Evolutionary conservation across 139 green algal species (phyloP).

Genomic region (Chlamydomonas sp.): DNA sequence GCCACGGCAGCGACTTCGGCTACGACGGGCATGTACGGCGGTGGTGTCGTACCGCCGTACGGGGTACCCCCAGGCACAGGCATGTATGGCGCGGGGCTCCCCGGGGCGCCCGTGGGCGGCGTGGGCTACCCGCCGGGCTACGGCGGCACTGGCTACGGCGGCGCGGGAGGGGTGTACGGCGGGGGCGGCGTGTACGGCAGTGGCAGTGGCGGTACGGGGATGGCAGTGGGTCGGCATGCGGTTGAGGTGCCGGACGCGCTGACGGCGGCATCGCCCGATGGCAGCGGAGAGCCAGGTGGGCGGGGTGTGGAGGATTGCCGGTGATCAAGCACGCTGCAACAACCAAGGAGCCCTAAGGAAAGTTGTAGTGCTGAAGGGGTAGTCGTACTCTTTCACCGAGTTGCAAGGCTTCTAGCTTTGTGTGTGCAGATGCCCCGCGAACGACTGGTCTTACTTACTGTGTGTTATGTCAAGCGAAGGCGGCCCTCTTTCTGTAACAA

Average conservation of each 20-base stretch:
- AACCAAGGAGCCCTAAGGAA: too few species aligned
- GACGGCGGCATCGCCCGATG: constrained; percentile 21
- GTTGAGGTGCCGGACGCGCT: constrained; percentile 33
- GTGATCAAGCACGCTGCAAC: too few species aligned
- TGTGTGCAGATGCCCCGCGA: too few species aligned
- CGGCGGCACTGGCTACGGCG: neutral
- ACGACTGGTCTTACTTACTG: too few species aligned
- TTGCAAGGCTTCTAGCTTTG: too few species aligned
- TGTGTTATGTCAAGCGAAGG: too few species aligned
- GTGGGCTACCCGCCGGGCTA: neutral
- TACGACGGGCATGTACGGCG: neutral
- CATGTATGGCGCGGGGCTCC: neutral
- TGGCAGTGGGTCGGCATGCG: neutral
- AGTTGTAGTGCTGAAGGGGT: too few species aligned
- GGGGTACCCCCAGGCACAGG: too few species aligned
- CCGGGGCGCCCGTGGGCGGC: neutral
- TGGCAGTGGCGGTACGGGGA: neutral
- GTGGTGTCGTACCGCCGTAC: neutral
- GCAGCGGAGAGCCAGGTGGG: constrained; percentile 23
- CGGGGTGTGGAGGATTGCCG: too few species aligned
- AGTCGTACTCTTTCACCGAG: too few species aligned
- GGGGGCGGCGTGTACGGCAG: neutral
- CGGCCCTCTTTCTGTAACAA: too few species aligned
- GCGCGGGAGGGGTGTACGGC: neutral
- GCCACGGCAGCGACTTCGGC: neutral